Percentiles rank a stretch among this genome's conserved stretches.
These are phyloP conservation scores for Neurospora terricola DNA, from an alignment of 495 filamentous ascomycete genomes.

Conservation along the genomic window DNA sequence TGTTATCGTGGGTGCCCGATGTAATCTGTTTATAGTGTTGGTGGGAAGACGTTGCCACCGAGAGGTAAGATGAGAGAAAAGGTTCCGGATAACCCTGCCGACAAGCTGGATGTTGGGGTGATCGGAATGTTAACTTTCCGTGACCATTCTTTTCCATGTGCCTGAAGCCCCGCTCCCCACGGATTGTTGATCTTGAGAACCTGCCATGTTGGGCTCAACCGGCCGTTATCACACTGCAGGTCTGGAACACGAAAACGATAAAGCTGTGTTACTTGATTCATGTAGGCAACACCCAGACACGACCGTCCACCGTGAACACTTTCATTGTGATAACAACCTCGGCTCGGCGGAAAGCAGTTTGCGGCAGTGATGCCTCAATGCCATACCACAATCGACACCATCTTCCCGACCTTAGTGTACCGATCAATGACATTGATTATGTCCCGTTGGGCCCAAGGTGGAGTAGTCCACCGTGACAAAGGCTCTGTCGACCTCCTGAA, in stretches of 20 bases:
- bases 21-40: not conserved
- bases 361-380: not conserved
- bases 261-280: not conserved
- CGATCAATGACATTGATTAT: not conserved
- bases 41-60: not conserved
- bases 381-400: not conserved
- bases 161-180: not conserved
- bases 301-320: not conserved
- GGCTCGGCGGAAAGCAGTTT: not conserved
- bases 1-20: not conserved
- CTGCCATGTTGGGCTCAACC: not conserved
- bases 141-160: not conserved
- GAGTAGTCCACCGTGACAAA: conserved; percentile 38
- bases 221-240: not conserved
- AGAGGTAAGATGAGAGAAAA: not conserved
- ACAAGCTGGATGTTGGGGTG: not conserved
- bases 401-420: not conserved
- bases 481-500: conserved; percentile 37
- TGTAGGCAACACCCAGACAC: not conserved
- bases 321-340: not conserved
- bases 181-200: not conserved
- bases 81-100: not conserved
- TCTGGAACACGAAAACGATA: not conserved
- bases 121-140: not conserved
- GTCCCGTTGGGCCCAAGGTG: conserved; percentile 11